Conservation (phyloP, 169 alveolate genomes). For the Ichthyophthirius multifiliis region DNA sequence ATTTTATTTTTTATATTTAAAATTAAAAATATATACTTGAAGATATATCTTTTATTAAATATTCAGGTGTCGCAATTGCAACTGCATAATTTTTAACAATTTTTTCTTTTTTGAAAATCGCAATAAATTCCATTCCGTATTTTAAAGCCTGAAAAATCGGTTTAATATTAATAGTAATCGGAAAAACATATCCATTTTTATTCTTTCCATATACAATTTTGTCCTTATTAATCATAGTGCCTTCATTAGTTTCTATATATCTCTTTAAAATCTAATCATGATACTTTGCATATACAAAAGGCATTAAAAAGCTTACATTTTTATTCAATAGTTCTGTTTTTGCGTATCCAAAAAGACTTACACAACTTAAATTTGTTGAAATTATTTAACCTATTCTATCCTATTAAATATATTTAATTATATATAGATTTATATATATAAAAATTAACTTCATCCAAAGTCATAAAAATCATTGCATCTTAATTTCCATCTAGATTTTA, state of each 20-base stretch:
- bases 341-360: not conserved
- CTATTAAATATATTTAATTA: not conserved
- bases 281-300: slow-evolving; percentile 23
- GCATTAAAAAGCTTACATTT: slow-evolving; percentile 29
- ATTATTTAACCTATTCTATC: not conserved
- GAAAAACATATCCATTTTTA: slow-evolving; percentile 24
- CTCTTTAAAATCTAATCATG: slow-evolving; percentile 31
- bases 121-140: slow-evolving; percentile 36
- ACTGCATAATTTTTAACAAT: slow-evolving; percentile 22
- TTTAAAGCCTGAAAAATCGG: slow-evolving; percentile 35
- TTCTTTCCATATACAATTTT: slow-evolving; percentile 19
- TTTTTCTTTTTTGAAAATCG: slow-evolving; percentile 32
- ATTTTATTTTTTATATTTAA: not conserved
- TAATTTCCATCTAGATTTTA: slow-evolving; percentile 33
- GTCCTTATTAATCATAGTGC: slow-evolving; percentile 34
- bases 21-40: not conserved
- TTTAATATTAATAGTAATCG: not conserved
- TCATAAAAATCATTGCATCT: slow-evolving; percentile 29
- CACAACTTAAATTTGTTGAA: not conserved
- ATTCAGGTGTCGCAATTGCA: slow-evolving; percentile 3
- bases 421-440: not conserved
- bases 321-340: slow-evolving; percentile 7
- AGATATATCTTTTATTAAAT: slow-evolving; percentile 11
- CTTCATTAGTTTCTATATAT: slow-evolving; percentile 31
- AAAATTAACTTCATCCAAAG: slow-evolving; percentile 24